These are phyloP conservation scores for Calonectria naviculata DNA, from an alignment of 2,329 filamentous ascomycete genomes.

Conservation along the genomic window DNA sequence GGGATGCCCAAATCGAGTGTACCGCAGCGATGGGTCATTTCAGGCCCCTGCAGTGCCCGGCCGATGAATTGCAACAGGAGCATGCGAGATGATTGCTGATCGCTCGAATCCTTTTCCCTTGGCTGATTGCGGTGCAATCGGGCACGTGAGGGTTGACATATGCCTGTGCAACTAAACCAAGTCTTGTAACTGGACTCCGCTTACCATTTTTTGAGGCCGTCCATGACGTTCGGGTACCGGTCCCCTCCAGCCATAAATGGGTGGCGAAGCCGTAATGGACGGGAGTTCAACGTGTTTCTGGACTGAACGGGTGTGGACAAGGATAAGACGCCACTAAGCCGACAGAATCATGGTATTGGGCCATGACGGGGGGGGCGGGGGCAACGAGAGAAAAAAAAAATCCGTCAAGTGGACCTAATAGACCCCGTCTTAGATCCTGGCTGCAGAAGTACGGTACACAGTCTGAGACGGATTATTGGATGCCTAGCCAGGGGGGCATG, in stretches of 20 bases:
- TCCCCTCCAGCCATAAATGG: neutral
- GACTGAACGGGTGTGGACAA: slow-evolving; percentile 3
- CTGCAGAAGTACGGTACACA: slow-evolving; percentile 20
- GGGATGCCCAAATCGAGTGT: slow-evolving; percentile 14
- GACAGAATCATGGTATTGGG: slow-evolving; percentile 2
- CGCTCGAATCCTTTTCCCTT: neutral
- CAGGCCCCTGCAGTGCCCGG: neutral
- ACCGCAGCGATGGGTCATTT: slow-evolving; percentile 7
- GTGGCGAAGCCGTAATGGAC: slow-evolving; percentile 25
- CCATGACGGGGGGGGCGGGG: neutral
- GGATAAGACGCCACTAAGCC: neutral
- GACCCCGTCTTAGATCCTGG: slow-evolving; percentile 27
- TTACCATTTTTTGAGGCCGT: neutral
- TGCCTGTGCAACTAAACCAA: neutral
- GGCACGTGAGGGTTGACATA: slow-evolving; percentile 16
- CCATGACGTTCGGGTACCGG: neutral
- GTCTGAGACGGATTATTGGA: slow-evolving; percentile 37
- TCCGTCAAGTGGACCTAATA: slow-evolving; percentile 33
- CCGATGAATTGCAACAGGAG: neutral
- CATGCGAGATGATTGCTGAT: slow-evolving; percentile 10
- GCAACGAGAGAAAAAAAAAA: slow-evolving; percentile 21
- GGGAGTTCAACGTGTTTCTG: neutral
- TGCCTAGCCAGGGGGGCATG: slow-evolving; percentile 4
- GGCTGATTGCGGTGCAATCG: neutral
- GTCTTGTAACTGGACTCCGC: neutral